Evolutionary conservation across 2,329 filamentous ascomycete species (phyloP), one percentile per base, ranked within the genome.

Genomic region (Huntiella decipiens): DNA sequence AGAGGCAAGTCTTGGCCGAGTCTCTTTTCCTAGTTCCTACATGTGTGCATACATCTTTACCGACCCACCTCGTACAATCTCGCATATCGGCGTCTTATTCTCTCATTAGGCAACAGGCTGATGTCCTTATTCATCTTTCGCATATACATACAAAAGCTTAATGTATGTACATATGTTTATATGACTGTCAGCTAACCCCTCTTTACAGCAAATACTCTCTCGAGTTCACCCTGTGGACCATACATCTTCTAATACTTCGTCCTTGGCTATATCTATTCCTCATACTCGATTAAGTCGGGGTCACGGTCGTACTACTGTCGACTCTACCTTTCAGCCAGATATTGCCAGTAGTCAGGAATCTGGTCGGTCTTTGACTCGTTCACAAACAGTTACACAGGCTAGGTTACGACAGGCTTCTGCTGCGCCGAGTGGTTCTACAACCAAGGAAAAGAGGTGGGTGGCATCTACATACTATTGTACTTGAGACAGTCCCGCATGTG

Each of bases 391-490:
- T 37, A 36, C 22, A 39, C 44, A 28, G 34, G 33, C 13, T 22
- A 13, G 17, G 43, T 37, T n/a, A 12, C 33, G 3, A 42, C 39
- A 13, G 22, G 15, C 11, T 17, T 15, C 31, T 15, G n/a, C 13
- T 38, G 35, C 7, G 16, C 8, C 35, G 11, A n/a, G 28, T 32
- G 17, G 11, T 28, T 28, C 15, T 41, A 13, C 19, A 46, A 17
- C 53, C 43, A 79, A 68, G 58, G 77, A 82, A 50, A 81, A 79
- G 63, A 82, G 73, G 78, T 82, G 63, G 56, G 71, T 66, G 8
- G 3, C 8, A 13, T 15, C 7, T 32, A 22, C 7, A 43, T 45
- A 31, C 45, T 44, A n/a, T 38, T 33, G 17, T 32, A 40, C 28
- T 41, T 36, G 7, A 12, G 31, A 17, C n/a, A 43, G 22, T 5